A percentile compares a stretch with the other conserved stretches of the same genome.
Evolutionary conservation across 2,329 filamentous ascomycete genomes (phyloP).

Genomic region (Fusarium goolgardi): DNA sequence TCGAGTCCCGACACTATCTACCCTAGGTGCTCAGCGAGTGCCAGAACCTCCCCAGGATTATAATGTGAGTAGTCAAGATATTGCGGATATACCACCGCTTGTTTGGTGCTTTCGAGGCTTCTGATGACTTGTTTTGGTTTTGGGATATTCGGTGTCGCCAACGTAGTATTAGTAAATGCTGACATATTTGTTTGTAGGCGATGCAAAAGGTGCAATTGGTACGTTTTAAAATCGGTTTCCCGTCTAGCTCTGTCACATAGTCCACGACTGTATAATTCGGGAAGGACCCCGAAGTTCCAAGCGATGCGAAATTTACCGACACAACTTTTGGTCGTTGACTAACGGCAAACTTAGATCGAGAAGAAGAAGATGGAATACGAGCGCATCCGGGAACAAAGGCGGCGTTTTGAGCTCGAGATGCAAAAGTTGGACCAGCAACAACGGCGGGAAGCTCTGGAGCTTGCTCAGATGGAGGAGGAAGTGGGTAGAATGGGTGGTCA

Average conservation of each 20-base stretch:
- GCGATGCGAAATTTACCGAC: conserved; percentile 3
- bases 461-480: conserved; percentile 86
- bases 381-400: conserved; percentile 86
- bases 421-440: conserved; percentile 88
- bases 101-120: background rate
- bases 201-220: conserved; percentile 82
- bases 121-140: conserved; percentile 29
- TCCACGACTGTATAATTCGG: background rate
- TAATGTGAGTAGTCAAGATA: conserved; percentile 51
- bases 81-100: conserved; percentile 1
- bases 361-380: conserved; percentile 96
- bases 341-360: conserved; percentile 75
- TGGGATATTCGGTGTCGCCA: background rate
- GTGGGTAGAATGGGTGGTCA: conserved; percentile 75
- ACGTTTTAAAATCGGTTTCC: conserved; percentile 55
- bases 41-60: conserved; percentile 64
- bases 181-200: conserved; percentile 58
- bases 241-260: background rate
- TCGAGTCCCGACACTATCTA: conserved; percentile 79
- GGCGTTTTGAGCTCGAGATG: conserved; percentile 92
- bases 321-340: conserved; percentile 42
- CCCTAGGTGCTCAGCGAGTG: conserved; percentile 56
- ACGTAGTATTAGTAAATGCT: conserved; percentile 29
- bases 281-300: conserved; percentile 4
- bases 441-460: conserved; percentile 83